Base-by-base conservation (phyloP, 192 early-diverging fungal genomes). In the Coemansia sp. region DNA sequence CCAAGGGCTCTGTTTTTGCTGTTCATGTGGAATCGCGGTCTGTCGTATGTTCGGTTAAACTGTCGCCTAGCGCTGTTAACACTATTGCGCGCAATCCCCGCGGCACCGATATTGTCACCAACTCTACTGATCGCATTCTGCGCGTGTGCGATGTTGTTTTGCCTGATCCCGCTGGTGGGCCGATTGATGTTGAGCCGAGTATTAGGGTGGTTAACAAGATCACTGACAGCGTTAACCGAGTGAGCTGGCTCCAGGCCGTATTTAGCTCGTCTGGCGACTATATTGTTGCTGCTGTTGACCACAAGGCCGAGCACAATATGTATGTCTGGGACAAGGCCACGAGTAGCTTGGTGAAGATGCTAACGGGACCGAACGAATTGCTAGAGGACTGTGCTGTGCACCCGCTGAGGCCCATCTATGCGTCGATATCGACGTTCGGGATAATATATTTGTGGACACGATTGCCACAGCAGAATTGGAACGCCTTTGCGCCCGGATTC, bases 401-500 rank as follows among this genome's bases (percentile, higher is more conserved):
- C 63, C 95, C 97, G 0, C 78, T 85, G 33, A 83, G 89, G 23
- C 93, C 94, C 0, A 89, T 95, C 25, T 84, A 96, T 26, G 90
- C 87, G 1, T 93, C 95, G 0, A 87, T 96, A 0, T 90, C 92
- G 18, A 84, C 84, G 1, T 91, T 86, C 66, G 95, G 94, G 16
- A 88, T 83, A 5, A 87, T 98, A n/a, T 90, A 92, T 68, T 84
- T 96, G 20, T 99, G 96, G 97, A 88, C 89, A 18, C 86, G 89
- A 31, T 90, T 96, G 59, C 77, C 78, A 2, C 78, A 80, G 72
- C 77, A 80, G 34, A 93, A 94, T 65, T 98, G 93, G 90, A 93
- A 90, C 53, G 91, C 94, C 28, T 95, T 96, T 85, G 93, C 92
- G 14, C 97, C 96, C 20, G 94, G 93, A 41, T 98, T 96, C 63